A percentile compares a stretch with the other conserved stretches of the same genome.
These are phyloP conservation scores for Teratosphaeria zuluensis DNA, from an alignment of 2,329 filamentous ascomycete species.

Conservation along the genomic window DNA sequence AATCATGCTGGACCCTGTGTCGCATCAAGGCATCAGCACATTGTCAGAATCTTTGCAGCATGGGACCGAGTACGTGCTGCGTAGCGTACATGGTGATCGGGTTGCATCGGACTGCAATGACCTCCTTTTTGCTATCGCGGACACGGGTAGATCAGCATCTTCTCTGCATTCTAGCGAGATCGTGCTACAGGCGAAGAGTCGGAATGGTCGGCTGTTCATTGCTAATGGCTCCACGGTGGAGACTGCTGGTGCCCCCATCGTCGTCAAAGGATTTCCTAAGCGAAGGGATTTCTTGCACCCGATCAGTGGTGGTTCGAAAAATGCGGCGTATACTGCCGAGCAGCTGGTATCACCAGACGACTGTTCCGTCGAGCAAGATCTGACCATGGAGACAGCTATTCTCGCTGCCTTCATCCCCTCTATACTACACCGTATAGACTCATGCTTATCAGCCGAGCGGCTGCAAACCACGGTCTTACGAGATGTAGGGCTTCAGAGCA, in stretches of 20 bases:
- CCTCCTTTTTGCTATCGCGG: neutral
- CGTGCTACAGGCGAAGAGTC: neutral
- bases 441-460: conserved; percentile 51
- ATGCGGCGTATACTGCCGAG: conserved; percentile 33
- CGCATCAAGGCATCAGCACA: neutral
- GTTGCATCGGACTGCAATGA: neutral
- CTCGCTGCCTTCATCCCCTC: conserved; percentile 59
- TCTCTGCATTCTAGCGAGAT: neutral
- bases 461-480: conserved; percentile 48
- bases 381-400: conserved; percentile 29
- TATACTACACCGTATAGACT: conserved; percentile 60
- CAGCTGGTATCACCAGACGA: conserved; percentile 37
- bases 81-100: neutral
- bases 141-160: neutral
- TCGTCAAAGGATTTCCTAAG: conserved; percentile 36
- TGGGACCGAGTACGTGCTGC: neutral
- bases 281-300: conserved; percentile 51
- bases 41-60: neutral
- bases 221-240: neutral
- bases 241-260: neutral
- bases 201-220: neutral
- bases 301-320: conserved; percentile 7
- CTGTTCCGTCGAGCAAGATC: neutral
- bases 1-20: neutral
- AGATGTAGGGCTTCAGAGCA: conserved; percentile 41